phyloP scores from a whole-genome alignment of 1,139 yeast species.

The Taphrina confusa region DNA sequence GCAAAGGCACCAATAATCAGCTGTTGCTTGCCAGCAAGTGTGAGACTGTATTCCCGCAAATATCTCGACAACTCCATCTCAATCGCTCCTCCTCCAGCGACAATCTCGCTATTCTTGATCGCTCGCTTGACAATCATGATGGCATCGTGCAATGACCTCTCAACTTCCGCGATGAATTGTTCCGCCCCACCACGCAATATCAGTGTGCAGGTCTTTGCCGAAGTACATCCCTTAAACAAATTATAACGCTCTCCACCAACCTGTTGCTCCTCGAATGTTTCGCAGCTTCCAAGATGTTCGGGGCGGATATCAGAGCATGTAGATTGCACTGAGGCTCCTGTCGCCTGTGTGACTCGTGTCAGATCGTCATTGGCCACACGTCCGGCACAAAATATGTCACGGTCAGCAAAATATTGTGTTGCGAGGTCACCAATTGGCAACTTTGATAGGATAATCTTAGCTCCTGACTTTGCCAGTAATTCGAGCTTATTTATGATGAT shows the following conservation, averaged over 20 bases:
- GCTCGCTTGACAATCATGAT: conserved; percentile 98
- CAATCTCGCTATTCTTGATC: conserved; percentile 78
- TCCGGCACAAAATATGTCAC: conserved; percentile 96
- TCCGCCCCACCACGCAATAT: conserved; percentile 97
- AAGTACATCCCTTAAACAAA: conserved; percentile 86
- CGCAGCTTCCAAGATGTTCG: conserved; percentile 84
- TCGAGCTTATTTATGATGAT: conserved; percentile 84
- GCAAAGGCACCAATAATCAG: conserved; percentile 89
- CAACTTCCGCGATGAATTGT: conserved; percentile 97
- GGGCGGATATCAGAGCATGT: conserved; percentile 77
- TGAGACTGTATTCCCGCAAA: conserved; percentile 80
- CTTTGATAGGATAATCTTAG: conserved; percentile 87
- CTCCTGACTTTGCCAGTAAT: conserved; percentile 80
- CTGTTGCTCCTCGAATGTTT: conserved; percentile 82
- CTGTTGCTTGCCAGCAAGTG: conserved; percentile 95
- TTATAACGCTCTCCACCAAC: conserved; percentile 95
- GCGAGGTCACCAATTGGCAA: conserved; percentile 98
- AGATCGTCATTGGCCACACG: conserved; percentile 85
- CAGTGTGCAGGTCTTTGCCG: conserved; percentile 89
- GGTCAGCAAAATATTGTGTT: conserved; percentile 95
- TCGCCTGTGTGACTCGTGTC: conserved; percentile 90
- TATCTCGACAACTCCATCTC: conserved; percentile 94
- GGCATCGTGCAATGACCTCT: conserved; percentile 95
- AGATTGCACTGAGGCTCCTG: conserved; percentile 88
- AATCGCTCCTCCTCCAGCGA: conserved; percentile 99